Percentiles rank a stretch among this genome's conserved stretches.
Evolutionary conservation across 257 asterid genomes (phyloP).

Genomic region (Linderniella brevidens): DNA sequence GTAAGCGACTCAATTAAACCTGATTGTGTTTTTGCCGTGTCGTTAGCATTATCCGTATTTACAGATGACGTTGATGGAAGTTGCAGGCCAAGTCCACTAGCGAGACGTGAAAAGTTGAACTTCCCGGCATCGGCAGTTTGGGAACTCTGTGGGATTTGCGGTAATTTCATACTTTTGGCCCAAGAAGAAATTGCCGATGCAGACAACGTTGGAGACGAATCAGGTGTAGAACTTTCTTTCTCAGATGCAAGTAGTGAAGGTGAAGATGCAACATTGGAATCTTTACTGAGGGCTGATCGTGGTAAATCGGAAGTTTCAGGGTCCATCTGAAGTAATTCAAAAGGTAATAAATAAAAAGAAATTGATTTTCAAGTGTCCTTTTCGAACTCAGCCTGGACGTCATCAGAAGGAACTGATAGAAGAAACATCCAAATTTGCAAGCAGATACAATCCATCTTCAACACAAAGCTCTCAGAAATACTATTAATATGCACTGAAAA

Average conservation of each 20-base stretch:
- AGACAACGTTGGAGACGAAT: constrained; percentile 32
- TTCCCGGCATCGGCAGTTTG: constrained; percentile 26
- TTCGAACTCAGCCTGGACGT: no score
- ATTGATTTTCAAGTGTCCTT: no score
- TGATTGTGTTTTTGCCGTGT: constrained; percentile 40
- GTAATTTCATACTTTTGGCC: constrained; percentile 47
- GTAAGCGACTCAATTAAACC: constrained; percentile 61
- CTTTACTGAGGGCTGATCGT: constrained; percentile 20
- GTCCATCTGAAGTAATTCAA: constrained; percentile 33
- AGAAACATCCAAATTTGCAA: no score
- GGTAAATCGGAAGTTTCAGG: constrained; percentile 32
- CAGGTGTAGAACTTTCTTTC: constrained; percentile 23
- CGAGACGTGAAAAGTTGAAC: constrained; percentile 59
- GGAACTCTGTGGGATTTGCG: constrained; percentile 35
- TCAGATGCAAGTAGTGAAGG: constrained; percentile 16
- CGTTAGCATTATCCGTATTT: constrained; percentile 28
- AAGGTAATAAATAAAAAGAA: background rate
- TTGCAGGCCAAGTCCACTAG: constrained; percentile 69
- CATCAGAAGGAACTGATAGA: no score
- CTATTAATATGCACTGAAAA: no score
- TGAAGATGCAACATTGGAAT: constrained; percentile 26
- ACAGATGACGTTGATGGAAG: constrained; percentile 28
- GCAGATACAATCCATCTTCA: no score
- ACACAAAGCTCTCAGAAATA: no score
- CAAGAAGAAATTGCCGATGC: constrained; percentile 45